Conservation (phyloP, 768 basidiomycete genomes). For the Mycena belliarum region DNA sequence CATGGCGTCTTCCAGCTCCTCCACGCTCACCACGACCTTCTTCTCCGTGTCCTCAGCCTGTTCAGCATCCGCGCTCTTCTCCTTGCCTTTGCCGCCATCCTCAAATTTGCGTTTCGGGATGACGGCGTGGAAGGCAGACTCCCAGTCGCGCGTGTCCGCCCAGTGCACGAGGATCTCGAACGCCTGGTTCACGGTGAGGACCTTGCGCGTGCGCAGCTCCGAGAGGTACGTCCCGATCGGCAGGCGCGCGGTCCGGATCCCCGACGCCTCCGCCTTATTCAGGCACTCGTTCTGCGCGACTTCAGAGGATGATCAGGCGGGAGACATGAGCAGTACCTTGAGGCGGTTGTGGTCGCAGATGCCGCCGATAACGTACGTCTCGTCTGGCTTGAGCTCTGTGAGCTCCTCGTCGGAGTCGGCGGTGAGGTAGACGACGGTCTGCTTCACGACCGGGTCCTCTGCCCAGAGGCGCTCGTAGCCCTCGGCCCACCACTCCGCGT, state of each 20-base stretch:
- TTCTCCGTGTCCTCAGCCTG: conserved; percentile 9
- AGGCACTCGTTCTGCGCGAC: conserved; percentile 77
- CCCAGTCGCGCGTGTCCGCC: conserved; percentile 87
- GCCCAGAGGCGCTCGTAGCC: conserved; percentile 73
- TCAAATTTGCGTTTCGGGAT: conserved; percentile 90
- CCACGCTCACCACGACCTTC: conserved; percentile 15
- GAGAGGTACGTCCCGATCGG: conserved; percentile 93
- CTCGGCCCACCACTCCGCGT: conserved; percentile 82
- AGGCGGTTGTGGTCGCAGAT: conserved; percentile 96
- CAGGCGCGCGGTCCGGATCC: conserved; percentile 82
- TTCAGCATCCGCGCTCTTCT: conserved; percentile 6
- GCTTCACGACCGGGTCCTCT: conserved; percentile 33
- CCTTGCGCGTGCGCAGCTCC: conserved; percentile 86
- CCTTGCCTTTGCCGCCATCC: conserved; percentile 31
- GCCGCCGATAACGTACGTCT: conserved; percentile 94
- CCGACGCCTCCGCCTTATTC: conserved; percentile 75
- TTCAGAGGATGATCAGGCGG: conserved; percentile 1
- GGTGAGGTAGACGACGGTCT: conserved; percentile 85
- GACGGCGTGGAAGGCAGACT: conserved; percentile 80
- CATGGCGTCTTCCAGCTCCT: conserved; percentile 19
- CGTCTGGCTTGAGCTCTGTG: conserved; percentile 74
- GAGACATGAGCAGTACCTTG: conserved; percentile 59
- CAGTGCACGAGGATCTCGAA: conserved; percentile 91
- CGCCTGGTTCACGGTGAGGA: conserved; percentile 96
- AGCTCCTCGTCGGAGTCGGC: conserved; percentile 91